Base-by-base conservation (phyloP, 371 early-diverging fungal genomes). In the Mortierella sp. region DNA sequence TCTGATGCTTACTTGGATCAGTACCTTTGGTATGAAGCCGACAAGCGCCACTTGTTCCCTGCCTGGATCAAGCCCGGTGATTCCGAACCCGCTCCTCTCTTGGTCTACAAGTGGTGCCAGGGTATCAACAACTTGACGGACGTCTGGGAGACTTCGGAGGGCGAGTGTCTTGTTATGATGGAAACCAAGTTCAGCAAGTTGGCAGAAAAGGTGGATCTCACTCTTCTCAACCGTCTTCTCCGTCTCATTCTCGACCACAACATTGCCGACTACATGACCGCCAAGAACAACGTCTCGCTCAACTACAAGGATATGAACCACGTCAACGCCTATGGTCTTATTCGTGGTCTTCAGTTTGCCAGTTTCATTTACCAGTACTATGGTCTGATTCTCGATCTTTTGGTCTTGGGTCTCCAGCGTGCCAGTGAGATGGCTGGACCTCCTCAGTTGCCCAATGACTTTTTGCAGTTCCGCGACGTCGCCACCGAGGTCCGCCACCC, bases 261-360 rank as follows among this genome's bases (percentile, higher is more conserved):
- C 86, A 91, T 99, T 88, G 99, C 99, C 28, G 98, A 99, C 84
- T 99, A 99, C 89, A 98, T 99, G 92, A 97, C 99, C 0, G 97
- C 98, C 76, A 98, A 99, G 91, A 98, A 98, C 91, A 99, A 98
- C 90, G 96, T 98, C 67, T 97, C 94, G 10, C 89, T 99, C 75
- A 96, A 92, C 76, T 99, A 99, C 93, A 99, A 99, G 93, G 99
- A 99, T 86, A 99, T 99, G 98, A 95, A 95, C 88, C 99, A 98
- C 90, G 96, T 96, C 75, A 99, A 99, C 88, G 94, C 96, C 19
- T 96, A 96, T 86, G 99, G 99, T 80, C 89, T 99, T 69, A 97
- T 99, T 82, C 96, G 98, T 80, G 99, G 99, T 80, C 93, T 99
- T 78, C 99, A 99, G 89, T 99, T 99, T 88, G 96, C 97, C 53